A percentile compares a stretch with the other conserved stretches of the same genome.
These are phyloP conservation scores for Avena sativa DNA, from an alignment of 176 grass and related monocot genomes.

Conservation along the genomic window DNA sequence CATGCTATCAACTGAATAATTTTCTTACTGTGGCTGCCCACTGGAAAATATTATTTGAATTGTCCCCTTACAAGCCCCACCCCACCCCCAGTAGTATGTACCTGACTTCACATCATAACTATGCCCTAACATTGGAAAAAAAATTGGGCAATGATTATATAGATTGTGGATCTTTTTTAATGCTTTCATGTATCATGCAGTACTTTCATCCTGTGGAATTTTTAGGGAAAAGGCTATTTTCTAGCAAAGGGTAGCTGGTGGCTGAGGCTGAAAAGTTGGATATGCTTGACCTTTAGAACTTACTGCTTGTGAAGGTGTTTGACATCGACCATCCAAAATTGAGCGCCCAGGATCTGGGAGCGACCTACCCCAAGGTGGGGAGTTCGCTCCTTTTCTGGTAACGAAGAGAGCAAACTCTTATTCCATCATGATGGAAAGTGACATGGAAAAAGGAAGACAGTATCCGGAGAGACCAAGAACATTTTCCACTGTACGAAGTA, in stretches of 20 bases:
- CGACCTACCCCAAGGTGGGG: slow-evolving; percentile 78
- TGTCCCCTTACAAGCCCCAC: too few species aligned
- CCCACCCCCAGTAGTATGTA: too few species aligned
- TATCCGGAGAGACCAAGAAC: slow-evolving; percentile 82
- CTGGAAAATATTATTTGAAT: too few species aligned
- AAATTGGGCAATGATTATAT: neutral
- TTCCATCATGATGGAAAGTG: slow-evolving; percentile 83
- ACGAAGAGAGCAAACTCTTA: slow-evolving; percentile 69
- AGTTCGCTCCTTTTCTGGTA: slow-evolving; percentile 85
- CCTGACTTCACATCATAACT: too few species aligned
- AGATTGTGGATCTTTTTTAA: neutral
- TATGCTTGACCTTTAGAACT: slow-evolving; percentile 33
- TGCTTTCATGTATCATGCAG: slow-evolving; percentile 2
- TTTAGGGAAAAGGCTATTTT: neutral
- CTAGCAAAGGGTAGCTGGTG: slow-evolving; percentile 7
- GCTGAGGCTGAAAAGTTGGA: slow-evolving; percentile 29
- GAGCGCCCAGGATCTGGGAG: slow-evolving; percentile 76
- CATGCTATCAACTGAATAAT: neutral
- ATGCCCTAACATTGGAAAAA: neutral
- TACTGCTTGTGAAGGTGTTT: slow-evolving; percentile 40
- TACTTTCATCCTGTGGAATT: slow-evolving; percentile 39
- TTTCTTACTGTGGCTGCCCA: neutral
- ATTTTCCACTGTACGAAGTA: slow-evolving; percentile 84
- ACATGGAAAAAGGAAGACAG: slow-evolving; percentile 80
- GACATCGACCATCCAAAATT: slow-evolving; percentile 59